Conservation (phyloP, 208 protist species). For the Acanthamoeba culbertsoni region DNA sequence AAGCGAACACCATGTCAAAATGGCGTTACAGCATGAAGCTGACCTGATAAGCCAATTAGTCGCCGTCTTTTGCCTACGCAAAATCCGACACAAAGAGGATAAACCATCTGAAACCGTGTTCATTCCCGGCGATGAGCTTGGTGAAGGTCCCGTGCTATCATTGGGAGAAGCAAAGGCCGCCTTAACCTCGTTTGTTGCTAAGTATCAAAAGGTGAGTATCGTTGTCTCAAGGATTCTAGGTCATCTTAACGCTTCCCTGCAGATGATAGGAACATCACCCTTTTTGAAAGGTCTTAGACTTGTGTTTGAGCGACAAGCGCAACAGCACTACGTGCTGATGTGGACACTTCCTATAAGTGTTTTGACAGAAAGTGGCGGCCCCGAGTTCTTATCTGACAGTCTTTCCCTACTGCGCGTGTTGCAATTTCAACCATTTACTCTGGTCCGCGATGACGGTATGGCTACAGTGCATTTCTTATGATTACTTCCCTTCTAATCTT, state of each 20-base stretch:
- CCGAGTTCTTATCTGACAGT: neutral
- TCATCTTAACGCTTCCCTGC: neutral
- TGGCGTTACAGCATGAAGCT: neutral
- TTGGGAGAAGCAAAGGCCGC: neutral
- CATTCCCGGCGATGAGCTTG: neutral
- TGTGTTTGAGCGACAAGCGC: neutral
- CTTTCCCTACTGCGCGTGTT: neutral
- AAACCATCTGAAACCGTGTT: neutral
- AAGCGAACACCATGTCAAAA: neutral
- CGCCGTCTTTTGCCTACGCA: neutral
- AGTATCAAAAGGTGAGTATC: neutral
- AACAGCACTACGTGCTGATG: neutral
- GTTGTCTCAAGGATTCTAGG: neutral
- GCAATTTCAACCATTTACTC: neutral
- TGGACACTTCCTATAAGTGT: neutral
- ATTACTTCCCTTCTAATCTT: neutral
- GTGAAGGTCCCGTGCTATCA: neutral
- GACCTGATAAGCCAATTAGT: neutral
- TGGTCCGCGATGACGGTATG: neutral
- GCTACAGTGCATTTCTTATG: too few species aligned
- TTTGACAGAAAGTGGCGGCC: neutral
- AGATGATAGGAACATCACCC: neutral
- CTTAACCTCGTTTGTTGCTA: neutral
- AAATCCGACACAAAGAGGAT: neutral
- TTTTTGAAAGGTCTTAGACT: neutral